These are phyloP conservation scores for Centella asiatica DNA, from an alignment of 129 eudicot species.

Conservation along the genomic window DNA sequence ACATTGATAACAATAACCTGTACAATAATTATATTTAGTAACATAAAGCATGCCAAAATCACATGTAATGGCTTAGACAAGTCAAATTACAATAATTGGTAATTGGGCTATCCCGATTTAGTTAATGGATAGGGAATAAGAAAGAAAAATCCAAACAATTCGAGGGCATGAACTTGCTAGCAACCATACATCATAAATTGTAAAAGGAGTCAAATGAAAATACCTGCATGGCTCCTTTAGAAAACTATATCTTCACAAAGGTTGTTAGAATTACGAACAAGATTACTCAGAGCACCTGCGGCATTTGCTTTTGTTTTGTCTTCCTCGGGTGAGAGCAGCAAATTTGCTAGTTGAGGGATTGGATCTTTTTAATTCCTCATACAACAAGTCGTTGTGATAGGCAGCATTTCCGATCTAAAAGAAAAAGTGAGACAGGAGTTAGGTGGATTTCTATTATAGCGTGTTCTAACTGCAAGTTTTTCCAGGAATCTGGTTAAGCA, in stretches of 20 bases:
- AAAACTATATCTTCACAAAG: slow-evolving; percentile 83
- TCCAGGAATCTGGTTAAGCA: background rate
- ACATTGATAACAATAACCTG: no score
- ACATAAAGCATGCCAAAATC: no score
- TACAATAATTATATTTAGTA: no score
- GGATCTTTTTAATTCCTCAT: slow-evolving; percentile 69
- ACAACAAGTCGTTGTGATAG: slow-evolving; percentile 74
- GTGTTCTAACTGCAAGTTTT: background rate
- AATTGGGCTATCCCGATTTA: no score
- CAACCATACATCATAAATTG: no score
- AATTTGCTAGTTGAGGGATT: slow-evolving; percentile 70
- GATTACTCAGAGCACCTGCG: slow-evolving; percentile 96
- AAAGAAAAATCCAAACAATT: no score
- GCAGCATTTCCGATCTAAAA: slow-evolving; percentile 95
- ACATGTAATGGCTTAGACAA: no score
- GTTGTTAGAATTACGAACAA: slow-evolving; percentile 80
- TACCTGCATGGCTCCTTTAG: slow-evolving; percentile 97
- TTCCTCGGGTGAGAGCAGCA: slow-evolving; percentile 82
- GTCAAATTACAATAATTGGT: no score
- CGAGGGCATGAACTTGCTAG: no score
- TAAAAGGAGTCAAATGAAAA: no score
- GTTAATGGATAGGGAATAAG: no score
- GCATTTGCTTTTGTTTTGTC: slow-evolving; percentile 96
- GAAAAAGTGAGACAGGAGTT: background rate
- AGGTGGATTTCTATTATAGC: background rate